phyloP scores from a whole-genome alignment of 192 early-diverging fungal genomes.

The Neocallimastix lanati region DNA sequence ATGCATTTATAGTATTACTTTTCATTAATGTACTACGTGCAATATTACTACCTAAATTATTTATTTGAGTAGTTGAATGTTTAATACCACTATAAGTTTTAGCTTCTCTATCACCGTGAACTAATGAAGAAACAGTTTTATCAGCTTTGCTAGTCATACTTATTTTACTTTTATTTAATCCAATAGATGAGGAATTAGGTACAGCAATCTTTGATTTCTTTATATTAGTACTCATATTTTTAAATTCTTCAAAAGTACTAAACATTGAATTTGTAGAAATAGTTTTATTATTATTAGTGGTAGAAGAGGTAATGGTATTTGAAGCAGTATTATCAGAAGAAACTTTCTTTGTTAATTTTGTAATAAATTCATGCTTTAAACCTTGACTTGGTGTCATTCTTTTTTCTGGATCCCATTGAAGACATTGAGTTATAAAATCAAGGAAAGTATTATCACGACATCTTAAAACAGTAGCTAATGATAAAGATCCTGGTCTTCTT shows the following conservation, averaged over 20 bases:
- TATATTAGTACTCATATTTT: neutral
- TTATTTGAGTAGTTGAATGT: no score
- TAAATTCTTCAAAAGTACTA: neutral
- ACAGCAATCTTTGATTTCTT: neutral
- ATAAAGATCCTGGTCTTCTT: constrained; percentile 59
- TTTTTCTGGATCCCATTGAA: constrained; percentile 77
- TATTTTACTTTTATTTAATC: neutral
- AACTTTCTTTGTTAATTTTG: constrained; percentile 10
- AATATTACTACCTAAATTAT: neutral
- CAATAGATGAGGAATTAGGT: neutral
- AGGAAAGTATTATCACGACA: constrained; percentile 61
- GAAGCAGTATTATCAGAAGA: neutral
- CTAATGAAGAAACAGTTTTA: no score
- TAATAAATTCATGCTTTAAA: constrained; percentile 67
- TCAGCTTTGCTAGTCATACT: no score
- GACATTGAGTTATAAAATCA: constrained; percentile 65
- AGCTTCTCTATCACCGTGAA: no score
- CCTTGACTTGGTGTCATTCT: constrained; percentile 76
- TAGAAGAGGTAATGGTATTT: no score
- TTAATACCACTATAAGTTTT: no score
- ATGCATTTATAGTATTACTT: neutral
- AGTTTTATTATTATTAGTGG: no score
- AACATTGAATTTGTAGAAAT: neutral
- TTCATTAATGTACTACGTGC: neutral
- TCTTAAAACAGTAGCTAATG: constrained; percentile 51